These are phyloP conservation scores for Amanita polypyramis DNA, from an alignment of 768 basidiomycete genomes.

Conservation along the genomic window DNA sequence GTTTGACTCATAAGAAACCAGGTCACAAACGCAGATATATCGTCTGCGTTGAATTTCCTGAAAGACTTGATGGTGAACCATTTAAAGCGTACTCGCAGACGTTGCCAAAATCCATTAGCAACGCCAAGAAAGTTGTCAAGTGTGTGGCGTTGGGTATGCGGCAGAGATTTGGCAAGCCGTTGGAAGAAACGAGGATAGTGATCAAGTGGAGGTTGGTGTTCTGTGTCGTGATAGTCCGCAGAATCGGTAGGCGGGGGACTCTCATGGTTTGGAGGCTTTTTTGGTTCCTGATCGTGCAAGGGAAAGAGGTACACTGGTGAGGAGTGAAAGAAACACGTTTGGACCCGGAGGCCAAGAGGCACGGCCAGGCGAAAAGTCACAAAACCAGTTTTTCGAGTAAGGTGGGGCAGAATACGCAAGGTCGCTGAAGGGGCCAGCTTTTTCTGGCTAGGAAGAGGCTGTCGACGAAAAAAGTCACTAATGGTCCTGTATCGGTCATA, in stretches of 20 bases:
- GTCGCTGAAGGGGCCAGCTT: not conserved
- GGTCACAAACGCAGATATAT: slow-evolving; percentile 91
- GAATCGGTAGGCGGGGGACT: not conserved
- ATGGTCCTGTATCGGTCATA: slow-evolving; percentile 52
- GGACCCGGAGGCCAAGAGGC: slow-evolving; percentile 5
- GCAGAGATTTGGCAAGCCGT: slow-evolving; percentile 67
- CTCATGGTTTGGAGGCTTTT: slow-evolving; percentile 9
- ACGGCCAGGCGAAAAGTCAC: not conserved
- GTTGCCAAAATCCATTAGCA: slow-evolving; percentile 85
- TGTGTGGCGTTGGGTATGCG: slow-evolving; percentile 70
- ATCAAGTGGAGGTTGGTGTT: slow-evolving; percentile 21
- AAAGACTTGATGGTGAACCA: slow-evolving; percentile 97
- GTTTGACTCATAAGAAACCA: slow-evolving; percentile 97
- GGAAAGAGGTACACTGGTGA: slow-evolving; percentile 5
- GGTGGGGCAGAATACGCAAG: not conserved
- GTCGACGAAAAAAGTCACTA: slow-evolving; percentile 42
- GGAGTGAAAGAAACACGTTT: slow-evolving; percentile 6
- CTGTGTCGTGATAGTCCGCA: not conserved
- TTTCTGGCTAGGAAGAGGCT: slow-evolving; percentile 13
- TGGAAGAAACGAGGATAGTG: slow-evolving; percentile 78
- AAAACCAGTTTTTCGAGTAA: not conserved
- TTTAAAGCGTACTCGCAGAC: slow-evolving; percentile 84
- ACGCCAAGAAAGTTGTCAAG: slow-evolving; percentile 84
- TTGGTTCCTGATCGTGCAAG: slow-evolving; percentile 4
- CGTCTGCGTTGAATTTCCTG: slow-evolving; percentile 91